These are phyloP conservation scores for Luzula sylvatica DNA, from an alignment of 176 grass and related monocot species.

Conservation along the genomic window DNA sequence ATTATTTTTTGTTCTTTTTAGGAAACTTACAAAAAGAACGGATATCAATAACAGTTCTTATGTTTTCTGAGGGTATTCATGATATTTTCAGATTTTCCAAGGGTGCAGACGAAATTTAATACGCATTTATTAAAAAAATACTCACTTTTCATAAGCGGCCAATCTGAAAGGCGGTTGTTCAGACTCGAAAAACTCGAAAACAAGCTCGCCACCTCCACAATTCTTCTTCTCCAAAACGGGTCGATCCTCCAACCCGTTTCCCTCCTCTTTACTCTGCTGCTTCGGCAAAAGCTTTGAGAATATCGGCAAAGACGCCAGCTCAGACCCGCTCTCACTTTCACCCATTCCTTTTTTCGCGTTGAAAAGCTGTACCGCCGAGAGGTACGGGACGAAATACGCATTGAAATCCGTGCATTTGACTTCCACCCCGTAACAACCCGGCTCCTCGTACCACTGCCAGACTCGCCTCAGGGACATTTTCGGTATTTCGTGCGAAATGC, in stretches of 20 bases:
- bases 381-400: constrained; percentile 69
- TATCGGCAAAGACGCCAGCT: constrained; percentile 26
- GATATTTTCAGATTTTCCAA: no score
- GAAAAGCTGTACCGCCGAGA: constrained; percentile 72
- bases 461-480: constrained; percentile 44
- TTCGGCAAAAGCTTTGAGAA: constrained; percentile 40
- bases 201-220: constrained; percentile 27
- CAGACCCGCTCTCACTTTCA: constrained; percentile 17
- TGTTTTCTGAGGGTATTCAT: no score
- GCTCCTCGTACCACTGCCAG: constrained; percentile 82
- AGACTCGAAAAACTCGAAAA: constrained; percentile 88
- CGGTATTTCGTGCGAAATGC: constrained; percentile 27
- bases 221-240: constrained; percentile 17
- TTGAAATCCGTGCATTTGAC: constrained; percentile 46
- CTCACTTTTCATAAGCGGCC: constrained; percentile 68
- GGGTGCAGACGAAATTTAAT: no score
- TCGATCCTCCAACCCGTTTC: constrained; percentile 13
- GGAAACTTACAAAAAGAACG: no score
- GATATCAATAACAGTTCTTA: no score
- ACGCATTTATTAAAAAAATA: no score
- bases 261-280: constrained; percentile 13
- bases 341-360: constrained; percentile 7
- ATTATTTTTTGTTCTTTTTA: no score
- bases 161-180: constrained; percentile 56
- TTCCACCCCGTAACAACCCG: constrained; percentile 64